Conservation (phyloP, 2,329 filamentous ascomycete genomes). For the Talaromyces sp. region DNA sequence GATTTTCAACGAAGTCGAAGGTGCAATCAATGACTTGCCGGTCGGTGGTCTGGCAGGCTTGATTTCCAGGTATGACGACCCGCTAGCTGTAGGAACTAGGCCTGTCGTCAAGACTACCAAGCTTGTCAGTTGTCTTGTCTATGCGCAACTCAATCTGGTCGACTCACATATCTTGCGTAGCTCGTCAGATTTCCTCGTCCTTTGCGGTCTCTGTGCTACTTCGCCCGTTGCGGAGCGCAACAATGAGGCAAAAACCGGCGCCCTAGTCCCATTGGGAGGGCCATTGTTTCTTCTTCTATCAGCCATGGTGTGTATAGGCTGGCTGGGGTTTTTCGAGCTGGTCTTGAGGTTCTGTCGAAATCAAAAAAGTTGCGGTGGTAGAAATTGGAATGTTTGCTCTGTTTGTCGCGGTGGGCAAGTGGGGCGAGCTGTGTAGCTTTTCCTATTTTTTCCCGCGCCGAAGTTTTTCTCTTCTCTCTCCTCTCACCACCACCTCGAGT, state of each 20-base stretch:
- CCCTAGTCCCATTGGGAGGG: constrained; percentile 69
- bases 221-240: constrained; percentile 45
- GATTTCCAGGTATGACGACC: constrained; percentile 66
- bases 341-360: not conserved
- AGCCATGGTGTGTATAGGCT: constrained; percentile 50
- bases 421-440: constrained; percentile 15
- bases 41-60: constrained; percentile 45
- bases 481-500: not conserved
- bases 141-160: not conserved
- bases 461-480: not conserved
- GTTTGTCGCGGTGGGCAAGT: constrained; percentile 26
- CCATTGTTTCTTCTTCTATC: constrained; percentile 90
- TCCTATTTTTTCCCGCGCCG: constrained; percentile 14
- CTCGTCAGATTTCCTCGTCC: constrained; percentile 62
- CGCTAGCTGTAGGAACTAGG: constrained; percentile 86
- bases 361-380: not conserved
- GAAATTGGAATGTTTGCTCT: constrained; percentile 29
- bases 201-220: constrained; percentile 46
- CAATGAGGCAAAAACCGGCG: constrained; percentile 62
- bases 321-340: not conserved
- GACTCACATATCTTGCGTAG: constrained; percentile 81
- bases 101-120: constrained; percentile 77
- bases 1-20: constrained; percentile 73
- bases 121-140: not conserved
- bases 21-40: constrained; percentile 46